Evolutionary conservation across 768 basidiomycete genomes (phyloP).

Genomic region (Leccinum aurantiacum): DNA sequence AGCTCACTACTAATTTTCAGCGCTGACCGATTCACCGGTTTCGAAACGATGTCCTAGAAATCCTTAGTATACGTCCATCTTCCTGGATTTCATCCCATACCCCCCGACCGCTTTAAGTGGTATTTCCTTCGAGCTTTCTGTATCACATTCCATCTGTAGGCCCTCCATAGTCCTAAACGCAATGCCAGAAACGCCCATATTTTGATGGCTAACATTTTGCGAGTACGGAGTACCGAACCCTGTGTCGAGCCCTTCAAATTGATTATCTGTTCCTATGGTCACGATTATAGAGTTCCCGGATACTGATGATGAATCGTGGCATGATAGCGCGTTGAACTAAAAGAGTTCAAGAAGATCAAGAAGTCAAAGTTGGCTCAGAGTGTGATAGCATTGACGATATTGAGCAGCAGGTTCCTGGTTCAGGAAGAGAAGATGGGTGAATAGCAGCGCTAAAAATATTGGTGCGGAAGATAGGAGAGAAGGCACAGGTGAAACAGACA

Average conservation of each 20-base stretch:
- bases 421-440: not conserved
- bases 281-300: not conserved
- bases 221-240: not conserved
- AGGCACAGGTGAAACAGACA: not conserved
- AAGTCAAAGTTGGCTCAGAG: not conserved
- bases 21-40: not conserved
- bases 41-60: not conserved
- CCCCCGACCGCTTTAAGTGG: no score
- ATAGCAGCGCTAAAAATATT: not conserved
- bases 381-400: not conserved
- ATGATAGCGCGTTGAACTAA: not conserved
- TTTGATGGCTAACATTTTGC: not conserved
- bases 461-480: not conserved
- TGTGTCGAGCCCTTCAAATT: not conserved
- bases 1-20: not conserved
- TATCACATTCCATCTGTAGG: not conserved
- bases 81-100: not conserved
- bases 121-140: not conserved
- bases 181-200: not conserved
- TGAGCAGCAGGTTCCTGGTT: not conserved
- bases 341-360: not conserved
- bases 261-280: no score
- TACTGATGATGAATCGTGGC: not conserved
- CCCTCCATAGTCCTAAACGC: not conserved
- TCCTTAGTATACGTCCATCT: not conserved